Percentiles rank a stretch among this genome's conserved stretches.
phyloP scores from a whole-genome alignment of 1,139 yeast species.

The Torulaspora pretoriensis region DNA sequence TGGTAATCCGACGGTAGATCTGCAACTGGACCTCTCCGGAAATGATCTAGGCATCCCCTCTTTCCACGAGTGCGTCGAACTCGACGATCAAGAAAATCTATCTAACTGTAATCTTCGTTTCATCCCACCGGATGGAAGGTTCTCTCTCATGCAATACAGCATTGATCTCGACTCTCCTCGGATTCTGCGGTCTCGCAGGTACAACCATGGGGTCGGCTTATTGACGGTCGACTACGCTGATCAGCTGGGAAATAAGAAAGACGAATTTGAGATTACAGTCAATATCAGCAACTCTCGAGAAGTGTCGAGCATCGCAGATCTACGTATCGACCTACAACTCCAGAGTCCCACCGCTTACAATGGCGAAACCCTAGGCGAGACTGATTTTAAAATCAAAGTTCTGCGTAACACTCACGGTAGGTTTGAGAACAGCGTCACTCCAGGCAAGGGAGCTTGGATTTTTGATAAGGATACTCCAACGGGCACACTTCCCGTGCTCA shows the following conservation, averaged over 20 bases:
- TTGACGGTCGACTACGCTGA: conserved; percentile 57
- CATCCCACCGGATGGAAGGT: conserved; percentile 85
- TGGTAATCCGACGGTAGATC: conserved; percentile 69
- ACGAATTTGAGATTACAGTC: conserved; percentile 74
- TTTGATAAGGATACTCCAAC: conserved; percentile 56
- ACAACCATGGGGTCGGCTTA: conserved; percentile 43
- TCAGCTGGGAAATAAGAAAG: conserved; percentile 55
- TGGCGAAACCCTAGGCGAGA: neutral
- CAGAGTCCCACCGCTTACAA: neutral
- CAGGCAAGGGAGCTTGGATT: conserved; percentile 67
- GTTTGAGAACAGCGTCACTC: conserved; percentile 37
- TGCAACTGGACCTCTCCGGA: conserved; percentile 47
- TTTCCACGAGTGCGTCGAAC: conserved; percentile 41
- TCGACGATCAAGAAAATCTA: conserved; percentile 18
- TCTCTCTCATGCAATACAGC: conserved; percentile 60
- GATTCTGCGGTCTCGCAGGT: conserved; percentile 13
- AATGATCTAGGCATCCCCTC: conserved; percentile 48
- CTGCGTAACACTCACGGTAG: conserved; percentile 37
- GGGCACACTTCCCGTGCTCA: conserved; percentile 66
- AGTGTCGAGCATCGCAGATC: conserved; percentile 54
- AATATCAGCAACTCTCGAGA: conserved; percentile 49
- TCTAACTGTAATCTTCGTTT: conserved; percentile 37
- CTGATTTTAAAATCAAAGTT: conserved; percentile 23
- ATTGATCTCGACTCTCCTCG: conserved; percentile 44
- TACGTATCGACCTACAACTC: conserved; percentile 50